Conservation (phyloP, 1,284 basidiomycete genomes). For the Naganishia sp. region DNA sequence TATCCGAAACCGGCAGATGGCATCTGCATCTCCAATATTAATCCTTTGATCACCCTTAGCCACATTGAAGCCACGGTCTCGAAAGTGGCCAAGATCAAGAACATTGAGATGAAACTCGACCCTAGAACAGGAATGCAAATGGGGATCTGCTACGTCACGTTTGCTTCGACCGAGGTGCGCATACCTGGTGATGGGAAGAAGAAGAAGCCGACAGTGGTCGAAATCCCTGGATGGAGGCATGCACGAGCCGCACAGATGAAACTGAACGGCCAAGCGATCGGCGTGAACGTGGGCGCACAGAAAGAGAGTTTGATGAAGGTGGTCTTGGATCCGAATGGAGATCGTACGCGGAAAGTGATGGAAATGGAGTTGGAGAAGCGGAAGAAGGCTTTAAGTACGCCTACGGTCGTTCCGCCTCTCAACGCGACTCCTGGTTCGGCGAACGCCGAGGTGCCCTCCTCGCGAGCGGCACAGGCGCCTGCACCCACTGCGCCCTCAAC, state of each 20-base stretch:
- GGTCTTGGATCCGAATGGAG: slow-evolving; percentile 55
- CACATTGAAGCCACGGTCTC: slow-evolving; percentile 16
- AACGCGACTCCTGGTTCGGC: too few relatives aligned
- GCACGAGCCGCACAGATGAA: slow-evolving; percentile 48
- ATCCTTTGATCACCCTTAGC: slow-evolving; percentile 7
- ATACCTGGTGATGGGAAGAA: neutral
- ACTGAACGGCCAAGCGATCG: slow-evolving; percentile 53
- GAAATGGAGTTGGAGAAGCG: slow-evolving; percentile 60
- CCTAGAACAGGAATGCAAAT: slow-evolving; percentile 75
- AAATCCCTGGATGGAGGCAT: slow-evolving; percentile 45
- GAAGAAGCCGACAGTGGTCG: slow-evolving; percentile 20
- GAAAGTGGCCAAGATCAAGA: slow-evolving; percentile 66
- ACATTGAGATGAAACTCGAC: slow-evolving; percentile 79
- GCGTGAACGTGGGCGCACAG: slow-evolving; percentile 38
- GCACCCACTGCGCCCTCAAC: neutral
- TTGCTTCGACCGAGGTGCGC: slow-evolving; percentile 45
- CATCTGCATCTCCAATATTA: slow-evolving; percentile 21
- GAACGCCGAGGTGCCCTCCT: too few relatives aligned
- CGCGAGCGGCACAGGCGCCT: neutral
- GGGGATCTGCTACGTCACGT: slow-evolving; percentile 79
- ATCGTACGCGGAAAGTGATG: slow-evolving; percentile 51
- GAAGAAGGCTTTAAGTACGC: neutral
- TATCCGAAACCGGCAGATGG: slow-evolving; percentile 19
- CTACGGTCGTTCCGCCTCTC: too few relatives aligned
- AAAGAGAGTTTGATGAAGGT: slow-evolving; percentile 48